Evolutionary conservation across 208 protist genomes (phyloP), one percentile per base, ranked within the genome.

Genomic region (Endotrypanum monterogeii): DNA sequence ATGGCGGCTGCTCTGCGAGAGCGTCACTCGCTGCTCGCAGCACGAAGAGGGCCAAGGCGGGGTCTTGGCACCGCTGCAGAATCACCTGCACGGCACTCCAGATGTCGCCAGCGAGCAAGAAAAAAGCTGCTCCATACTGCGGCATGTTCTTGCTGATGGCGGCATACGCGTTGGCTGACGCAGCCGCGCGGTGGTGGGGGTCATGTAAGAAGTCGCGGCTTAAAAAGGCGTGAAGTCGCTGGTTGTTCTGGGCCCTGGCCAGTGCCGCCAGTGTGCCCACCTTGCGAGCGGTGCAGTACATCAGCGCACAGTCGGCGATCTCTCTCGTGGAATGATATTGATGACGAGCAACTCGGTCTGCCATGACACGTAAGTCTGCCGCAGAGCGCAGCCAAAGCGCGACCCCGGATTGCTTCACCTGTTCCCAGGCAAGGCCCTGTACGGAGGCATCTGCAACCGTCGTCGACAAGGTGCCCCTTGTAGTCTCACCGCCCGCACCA

Each of bases 111-210:
- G 95, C 97, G 16, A 98, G 83, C 23, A 98, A 51, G 69, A 98
- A 99, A 84, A 98, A 99, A 46, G 96, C 93, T 0, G 92, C 91
- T 46, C 92, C 95, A 82, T 98, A 98, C 32, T 86, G 57, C 32
- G 86, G 82, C 74, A 95, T 80, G 65, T 92, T 94, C 78, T 98
- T 98, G 60, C 91, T 82, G 7, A 98, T 80, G 1, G 96, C 89
- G 28, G 88, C 89, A 71, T 92, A 98, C 12, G 94, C 97, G 83
- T 99, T 99, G 18, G 95, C 93, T 2, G 84, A 81, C 35, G 96
- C 96, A 14, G 92, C 93, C 16, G 75, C 68, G 54, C 85, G 87
- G 79, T 96, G 84, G 44, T 85, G 82, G 60, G 80, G 69, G 39
- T 84, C 76, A 8, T 89, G 74, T 18, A 39, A 74, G 70, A 98